These are phyloP conservation scores for Cryomyces minteri DNA, from an alignment of 495 filamentous ascomycete genomes.

Conservation along the genomic window DNA sequence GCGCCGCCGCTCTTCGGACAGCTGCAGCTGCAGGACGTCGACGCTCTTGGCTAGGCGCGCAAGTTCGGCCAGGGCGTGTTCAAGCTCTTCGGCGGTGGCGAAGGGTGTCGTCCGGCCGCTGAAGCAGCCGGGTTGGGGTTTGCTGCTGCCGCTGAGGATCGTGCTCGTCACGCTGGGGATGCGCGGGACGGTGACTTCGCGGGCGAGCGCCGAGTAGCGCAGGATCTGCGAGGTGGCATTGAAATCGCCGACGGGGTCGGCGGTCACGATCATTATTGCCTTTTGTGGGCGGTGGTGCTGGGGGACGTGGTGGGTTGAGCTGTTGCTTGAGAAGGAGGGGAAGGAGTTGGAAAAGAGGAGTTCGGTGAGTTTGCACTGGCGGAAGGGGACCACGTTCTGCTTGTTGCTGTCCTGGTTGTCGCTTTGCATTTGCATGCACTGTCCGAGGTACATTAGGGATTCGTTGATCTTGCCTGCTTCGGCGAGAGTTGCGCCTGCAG, in stretches of 20 bases:
- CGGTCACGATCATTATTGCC: slow-evolving; percentile 90
- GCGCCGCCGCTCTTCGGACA: slow-evolving; percentile 44
- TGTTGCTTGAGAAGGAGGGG: slow-evolving; percentile 36
- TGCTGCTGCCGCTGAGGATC: slow-evolving; percentile 29
- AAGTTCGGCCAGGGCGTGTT: slow-evolving; percentile 57
- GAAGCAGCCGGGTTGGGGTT: slow-evolving; percentile 12
- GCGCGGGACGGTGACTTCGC: slow-evolving; percentile 83
- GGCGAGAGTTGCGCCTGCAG: slow-evolving; percentile 73
- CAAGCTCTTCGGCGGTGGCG: slow-evolving; percentile 42
- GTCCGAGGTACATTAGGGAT: slow-evolving; percentile 91
- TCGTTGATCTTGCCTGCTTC: slow-evolving; percentile 98
- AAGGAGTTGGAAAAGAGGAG: slow-evolving; percentile 93
- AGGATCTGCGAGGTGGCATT: slow-evolving; percentile 94
- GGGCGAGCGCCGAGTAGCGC: slow-evolving; percentile 82
- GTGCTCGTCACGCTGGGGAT: slow-evolving; percentile 58
- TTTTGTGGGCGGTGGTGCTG: slow-evolving; percentile 51
- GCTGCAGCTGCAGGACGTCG: slow-evolving; percentile 36
- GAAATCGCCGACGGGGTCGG: slow-evolving; percentile 84
- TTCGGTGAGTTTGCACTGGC: slow-evolving; percentile 94
- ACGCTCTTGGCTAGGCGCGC: slow-evolving; percentile 54
- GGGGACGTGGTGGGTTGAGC: slow-evolving; percentile 20
- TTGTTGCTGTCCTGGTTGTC: slow-evolving; percentile 55
- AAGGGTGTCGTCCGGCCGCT: slow-evolving; percentile 32
- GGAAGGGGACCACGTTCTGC: slow-evolving; percentile 72
- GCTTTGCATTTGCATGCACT: slow-evolving; percentile 92